Base-by-base conservation (phyloP, 2,329 filamentous ascomycete genomes). In the Scolecobasidium constrictum region DNA sequence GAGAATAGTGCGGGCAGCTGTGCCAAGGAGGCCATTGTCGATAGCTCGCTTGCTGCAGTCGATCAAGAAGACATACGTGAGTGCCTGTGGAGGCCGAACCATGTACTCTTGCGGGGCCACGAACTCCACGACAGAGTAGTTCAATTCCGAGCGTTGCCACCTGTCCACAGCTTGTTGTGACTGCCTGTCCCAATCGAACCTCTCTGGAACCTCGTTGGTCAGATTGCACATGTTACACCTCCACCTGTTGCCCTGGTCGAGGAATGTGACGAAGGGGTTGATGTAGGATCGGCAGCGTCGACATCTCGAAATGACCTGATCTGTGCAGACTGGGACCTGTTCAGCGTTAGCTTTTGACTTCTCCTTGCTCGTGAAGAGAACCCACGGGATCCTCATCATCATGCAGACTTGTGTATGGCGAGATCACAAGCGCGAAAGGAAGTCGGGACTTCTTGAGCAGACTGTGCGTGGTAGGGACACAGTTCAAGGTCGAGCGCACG, bases 181-280 rank as follows among this genome's bases (percentile, higher is more conserved):
- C 35, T 86, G 82, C 23, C 86, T 81, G 64, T 98, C 92, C 92
- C 92, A 98, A 61, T 98, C 92, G 52, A 98, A 98, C 28, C 88
- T 88, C 64, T 98, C 92, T n/a, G 92, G 92, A 31, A 96, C 90
- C 54, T 98, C 92, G 60, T 98, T 98, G 53, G 88, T 95, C 50
- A 98, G 72, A 63, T 94, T 96, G 65, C 92, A 98, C 88, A 98
- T 95, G 67, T 98, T 98, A 69, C 92, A 98, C 57, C 90, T 82
- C 92, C 92, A 98, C 58, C 92, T 78, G 66, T 98, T 92, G 37
- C 92, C 92, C 58, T 96, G 86, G 55, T 98, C 92, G 47, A 98
- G 69, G 38, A 98, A 98, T 37, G 86, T 86, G 46, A 94, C 92
- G 53, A 90, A 98, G 11, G 92, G 88, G 61, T 96, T 96, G 71